phyloP scores from a whole-genome alignment of 352 stramenopile species.

The Phytophthora megakarya region DNA sequence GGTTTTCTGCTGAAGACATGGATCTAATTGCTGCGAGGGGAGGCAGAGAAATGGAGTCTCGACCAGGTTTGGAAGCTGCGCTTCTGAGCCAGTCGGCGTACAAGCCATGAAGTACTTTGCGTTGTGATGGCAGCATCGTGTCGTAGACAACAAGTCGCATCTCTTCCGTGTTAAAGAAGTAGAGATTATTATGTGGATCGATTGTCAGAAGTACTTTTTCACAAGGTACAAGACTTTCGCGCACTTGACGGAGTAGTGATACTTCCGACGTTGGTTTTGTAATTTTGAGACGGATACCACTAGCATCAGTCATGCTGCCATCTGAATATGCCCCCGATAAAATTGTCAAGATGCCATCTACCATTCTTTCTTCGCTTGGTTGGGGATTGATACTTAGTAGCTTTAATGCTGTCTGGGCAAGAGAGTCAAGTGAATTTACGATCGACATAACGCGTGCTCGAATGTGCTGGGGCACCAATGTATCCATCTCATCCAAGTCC shows the following conservation, averaged over 20 bases:
- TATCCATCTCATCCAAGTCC: constrained; percentile 78
- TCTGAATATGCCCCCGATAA: constrained; percentile 48
- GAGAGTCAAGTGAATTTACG: constrained; percentile 52
- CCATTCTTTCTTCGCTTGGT: constrained; percentile 58
- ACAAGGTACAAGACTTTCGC: constrained; percentile 64
- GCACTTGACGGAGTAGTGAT: constrained; percentile 56
- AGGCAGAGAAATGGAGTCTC: constrained; percentile 4
- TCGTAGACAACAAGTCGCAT: constrained; percentile 61
- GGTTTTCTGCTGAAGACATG: constrained; percentile 10
- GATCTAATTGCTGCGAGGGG: constrained; percentile 12
- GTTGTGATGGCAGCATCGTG: constrained; percentile 59
- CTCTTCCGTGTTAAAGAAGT: constrained; percentile 77
- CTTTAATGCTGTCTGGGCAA: constrained; percentile 69
- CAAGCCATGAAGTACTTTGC: constrained; percentile 62
- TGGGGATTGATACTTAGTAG: constrained; percentile 73
- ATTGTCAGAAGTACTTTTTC: constrained; percentile 59
- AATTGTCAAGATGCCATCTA: constrained; percentile 56
- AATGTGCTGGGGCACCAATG: constrained; percentile 73
- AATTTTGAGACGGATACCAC: constrained; percentile 43
- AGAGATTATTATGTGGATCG: constrained; percentile 41
- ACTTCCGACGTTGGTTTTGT: constrained; percentile 44
- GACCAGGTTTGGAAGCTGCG: constrained; percentile 9
- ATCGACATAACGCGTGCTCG: constrained; percentile 75
- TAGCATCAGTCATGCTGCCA: constrained; percentile 35
- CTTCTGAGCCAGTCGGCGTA: constrained; percentile 67